Conservation (phyloP, 2,329 filamentous ascomycete species). For the Calonectria naviculata region DNA sequence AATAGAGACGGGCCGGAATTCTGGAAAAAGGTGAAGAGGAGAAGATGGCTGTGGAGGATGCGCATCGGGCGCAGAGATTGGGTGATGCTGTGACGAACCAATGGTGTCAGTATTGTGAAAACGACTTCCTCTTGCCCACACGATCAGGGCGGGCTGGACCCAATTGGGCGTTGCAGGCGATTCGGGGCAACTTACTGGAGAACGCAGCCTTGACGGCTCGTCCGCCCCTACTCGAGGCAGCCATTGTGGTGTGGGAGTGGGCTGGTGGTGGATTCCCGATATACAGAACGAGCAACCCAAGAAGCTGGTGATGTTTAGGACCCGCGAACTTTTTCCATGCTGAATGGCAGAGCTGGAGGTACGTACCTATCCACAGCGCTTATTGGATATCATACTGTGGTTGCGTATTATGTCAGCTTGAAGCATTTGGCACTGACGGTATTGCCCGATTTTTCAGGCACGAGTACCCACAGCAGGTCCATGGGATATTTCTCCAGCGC, state of each 20-base stretch:
- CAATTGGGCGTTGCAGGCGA: conserved; percentile 31
- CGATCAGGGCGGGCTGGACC: conserved; percentile 9
- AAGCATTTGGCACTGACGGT: neutral
- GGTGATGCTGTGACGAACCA: conserved; percentile 36
- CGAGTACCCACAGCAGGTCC: neutral
- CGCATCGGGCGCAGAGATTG: conserved; percentile 52
- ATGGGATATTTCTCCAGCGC: conserved; percentile 20
- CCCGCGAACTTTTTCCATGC: conserved; percentile 42
- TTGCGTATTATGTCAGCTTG: conserved; percentile 8
- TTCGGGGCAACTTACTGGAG: conserved; percentile 55
- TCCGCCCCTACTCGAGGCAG: conserved; percentile 67
- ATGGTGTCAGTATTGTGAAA: neutral
- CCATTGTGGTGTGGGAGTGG: conserved; percentile 49
- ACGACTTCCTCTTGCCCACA: neutral
- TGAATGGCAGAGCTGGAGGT: conserved; percentile 24
- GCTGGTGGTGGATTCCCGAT: conserved; percentile 23
- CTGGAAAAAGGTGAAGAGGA: conserved; percentile 37
- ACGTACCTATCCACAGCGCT: conserved; percentile 32
- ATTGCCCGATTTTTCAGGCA: conserved; percentile 42
- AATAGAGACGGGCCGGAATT: conserved; percentile 49
- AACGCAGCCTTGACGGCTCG: conserved; percentile 60
- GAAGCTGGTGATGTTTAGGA: conserved; percentile 33
- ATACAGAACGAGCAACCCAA: conserved; percentile 25
- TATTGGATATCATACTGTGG: neutral
- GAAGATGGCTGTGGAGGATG: conserved; percentile 39